Evolutionary conservation across 2,329 filamentous ascomycete species (phyloP).

Genomic region (Calonectria pauciramosa): DNA sequence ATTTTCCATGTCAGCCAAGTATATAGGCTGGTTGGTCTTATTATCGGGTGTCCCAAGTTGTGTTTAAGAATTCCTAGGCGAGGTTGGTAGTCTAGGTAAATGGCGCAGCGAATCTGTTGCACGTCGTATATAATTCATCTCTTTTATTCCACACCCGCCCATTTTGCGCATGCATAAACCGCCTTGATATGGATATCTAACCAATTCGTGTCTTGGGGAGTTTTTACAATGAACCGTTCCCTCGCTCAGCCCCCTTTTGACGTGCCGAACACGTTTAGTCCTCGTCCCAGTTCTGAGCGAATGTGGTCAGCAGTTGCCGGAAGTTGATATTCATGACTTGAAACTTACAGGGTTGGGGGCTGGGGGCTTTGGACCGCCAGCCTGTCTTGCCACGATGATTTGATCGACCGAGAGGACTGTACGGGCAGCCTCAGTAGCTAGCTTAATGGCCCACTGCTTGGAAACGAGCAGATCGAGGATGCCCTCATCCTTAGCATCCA

Average conservation of each 20-base stretch:
- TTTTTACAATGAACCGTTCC: constrained; percentile 35
- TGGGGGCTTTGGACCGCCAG: constrained; percentile 96
- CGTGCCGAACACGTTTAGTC: constrained; percentile 61
- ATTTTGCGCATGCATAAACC: constrained; percentile 21
- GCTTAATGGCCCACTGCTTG: constrained; percentile 97
- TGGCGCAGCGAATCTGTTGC: constrained; percentile 16
- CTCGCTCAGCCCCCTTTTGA: constrained; percentile 37
- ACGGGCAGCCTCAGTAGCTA: constrained; percentile 93
- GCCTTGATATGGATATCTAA: constrained; percentile 36
- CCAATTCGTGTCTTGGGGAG: constrained; percentile 36
- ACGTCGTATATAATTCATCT: constrained; percentile 12
- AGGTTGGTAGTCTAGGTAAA: constrained; percentile 13
- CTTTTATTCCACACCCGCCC: constrained; percentile 11
- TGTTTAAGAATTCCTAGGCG: constrained; percentile 4
- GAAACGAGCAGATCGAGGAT: constrained; percentile 93
- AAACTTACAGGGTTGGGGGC: constrained; percentile 82
- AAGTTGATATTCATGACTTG: neutral
- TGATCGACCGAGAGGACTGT: constrained; percentile 97
- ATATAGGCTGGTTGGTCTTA: constrained; percentile 12
- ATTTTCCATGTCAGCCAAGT: neutral
- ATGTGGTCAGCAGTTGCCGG: constrained; percentile 45
- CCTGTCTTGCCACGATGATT: constrained; percentile 98
- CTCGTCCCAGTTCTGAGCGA: constrained; percentile 71
- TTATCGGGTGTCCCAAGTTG: constrained; percentile 18
- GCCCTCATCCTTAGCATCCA: constrained; percentile 88